Evolutionary conservation across 768 basidiomycete species (phyloP).

Genomic region (Artomyces pyxidatus): DNA sequence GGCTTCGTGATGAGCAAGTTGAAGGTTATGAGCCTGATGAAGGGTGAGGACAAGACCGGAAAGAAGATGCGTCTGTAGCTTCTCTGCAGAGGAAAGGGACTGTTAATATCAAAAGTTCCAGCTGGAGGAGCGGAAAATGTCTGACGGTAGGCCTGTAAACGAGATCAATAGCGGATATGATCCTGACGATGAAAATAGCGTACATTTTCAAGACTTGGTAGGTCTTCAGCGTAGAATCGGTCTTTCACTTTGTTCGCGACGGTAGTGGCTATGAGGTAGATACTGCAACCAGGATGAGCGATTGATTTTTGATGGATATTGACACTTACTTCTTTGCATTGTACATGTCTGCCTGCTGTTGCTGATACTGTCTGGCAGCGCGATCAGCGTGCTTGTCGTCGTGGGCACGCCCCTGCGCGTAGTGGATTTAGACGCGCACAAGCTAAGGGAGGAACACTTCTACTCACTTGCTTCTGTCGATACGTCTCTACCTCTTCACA

Average conservation of each 20-base stretch:
- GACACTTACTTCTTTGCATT: conserved; percentile 71
- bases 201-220: conserved; percentile 69
- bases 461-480: conserved; percentile 69
- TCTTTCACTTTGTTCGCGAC: conserved; percentile 62
- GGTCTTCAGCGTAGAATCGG: conserved; percentile 62
- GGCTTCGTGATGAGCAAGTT: conserved; percentile 48
- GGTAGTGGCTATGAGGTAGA: conserved; percentile 63
- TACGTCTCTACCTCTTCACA: conserved; percentile 64
- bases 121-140: not conserved
- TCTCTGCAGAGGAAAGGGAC: conserved; percentile 53
- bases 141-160: conserved; percentile 62
- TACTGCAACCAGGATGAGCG: conserved; percentile 28
- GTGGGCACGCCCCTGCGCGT: conserved; percentile 47
- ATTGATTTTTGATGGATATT: not conserved
- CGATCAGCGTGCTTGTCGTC: conserved; percentile 76
- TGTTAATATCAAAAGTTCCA: too few relatives aligned
- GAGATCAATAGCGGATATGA: conserved; percentile 8
- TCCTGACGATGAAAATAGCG: conserved; percentile 21
- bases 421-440: not conserved
- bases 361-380: conserved; percentile 64
- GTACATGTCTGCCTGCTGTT: conserved; percentile 69
- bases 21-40: conserved; percentile 49
- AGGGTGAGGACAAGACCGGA: conserved; percentile 47
- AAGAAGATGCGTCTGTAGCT: conserved; percentile 59
- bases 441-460: conserved; percentile 10